Evolutionary conservation across 164 flowering plant species (phyloP).

Genomic region (Houttuynia cordata): DNA sequence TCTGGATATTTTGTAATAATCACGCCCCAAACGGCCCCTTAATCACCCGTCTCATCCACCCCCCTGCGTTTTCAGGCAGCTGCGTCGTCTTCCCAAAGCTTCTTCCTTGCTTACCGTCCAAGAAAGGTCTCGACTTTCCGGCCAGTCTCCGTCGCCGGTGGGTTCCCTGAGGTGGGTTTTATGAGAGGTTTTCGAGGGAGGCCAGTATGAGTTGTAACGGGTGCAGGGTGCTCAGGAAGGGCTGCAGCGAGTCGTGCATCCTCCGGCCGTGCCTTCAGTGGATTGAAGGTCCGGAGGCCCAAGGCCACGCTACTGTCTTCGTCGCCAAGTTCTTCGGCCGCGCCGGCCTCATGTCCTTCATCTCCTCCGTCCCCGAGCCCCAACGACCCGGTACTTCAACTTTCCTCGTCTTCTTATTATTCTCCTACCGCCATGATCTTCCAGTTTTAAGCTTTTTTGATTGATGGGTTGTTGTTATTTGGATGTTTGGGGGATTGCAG

Average conservation of each 20-base stretch:
- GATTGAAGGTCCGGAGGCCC: constrained; percentile 62
- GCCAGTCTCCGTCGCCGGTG: background rate
- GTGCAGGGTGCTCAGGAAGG: constrained; percentile 71
- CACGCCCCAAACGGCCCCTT: too few species aligned
- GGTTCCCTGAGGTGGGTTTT: background rate
- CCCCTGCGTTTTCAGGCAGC: background rate
- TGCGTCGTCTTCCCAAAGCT: background rate
- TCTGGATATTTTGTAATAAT: too few species aligned
- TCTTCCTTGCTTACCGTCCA: background rate
- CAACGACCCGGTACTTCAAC: constrained; percentile 63
- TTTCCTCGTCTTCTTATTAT: too few species aligned
- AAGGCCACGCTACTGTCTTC: constrained; percentile 73
- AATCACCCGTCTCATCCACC: background rate
- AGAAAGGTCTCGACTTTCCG: background rate
- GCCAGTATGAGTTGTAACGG: constrained; percentile 80
- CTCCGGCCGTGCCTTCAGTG: constrained; percentile 56
- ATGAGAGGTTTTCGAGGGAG: background rate
- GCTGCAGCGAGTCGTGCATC: constrained; percentile 65
- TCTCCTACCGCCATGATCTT: background rate
- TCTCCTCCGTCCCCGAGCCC: constrained; percentile 45
- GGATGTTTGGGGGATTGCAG: constrained; percentile 30
- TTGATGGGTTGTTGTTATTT: background rate
- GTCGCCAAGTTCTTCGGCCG: constrained; percentile 86
- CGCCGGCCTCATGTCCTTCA: constrained; percentile 68
- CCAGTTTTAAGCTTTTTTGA: background rate